Evolutionary conservation across 495 filamentous ascomycete genomes (phyloP).

Genomic region (Xylaria longipes): DNA sequence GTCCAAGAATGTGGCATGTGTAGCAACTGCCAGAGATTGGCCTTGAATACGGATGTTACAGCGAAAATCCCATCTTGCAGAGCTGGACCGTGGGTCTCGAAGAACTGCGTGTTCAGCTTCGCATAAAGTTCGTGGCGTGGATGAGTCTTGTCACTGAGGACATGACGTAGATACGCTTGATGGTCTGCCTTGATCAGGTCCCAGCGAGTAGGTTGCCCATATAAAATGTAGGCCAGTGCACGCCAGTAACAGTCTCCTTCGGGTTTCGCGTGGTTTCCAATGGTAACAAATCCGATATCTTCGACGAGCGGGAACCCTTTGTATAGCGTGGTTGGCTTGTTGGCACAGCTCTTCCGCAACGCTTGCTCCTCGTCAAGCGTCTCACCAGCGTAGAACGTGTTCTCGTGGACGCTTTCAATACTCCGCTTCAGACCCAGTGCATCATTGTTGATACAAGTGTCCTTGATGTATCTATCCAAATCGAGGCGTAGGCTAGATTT

Average conservation of each 20-base stretch:
- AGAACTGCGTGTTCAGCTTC: slow-evolving; percentile 19
- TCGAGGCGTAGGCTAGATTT: slow-evolving; percentile 6
- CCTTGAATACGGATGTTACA: neutral
- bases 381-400: slow-evolving; percentile 4
- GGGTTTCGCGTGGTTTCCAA: slow-evolving; percentile 8
- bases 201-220: slow-evolving; percentile 33
- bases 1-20: slow-evolving; percentile 34
- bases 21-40: slow-evolving; percentile 36
- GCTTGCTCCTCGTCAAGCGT: slow-evolving; percentile 13
- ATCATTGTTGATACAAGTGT: neutral
- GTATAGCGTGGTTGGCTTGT: neutral
- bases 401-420: neutral
- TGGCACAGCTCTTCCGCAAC: neutral
- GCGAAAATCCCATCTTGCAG: neutral
- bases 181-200: slow-evolving; percentile 41
- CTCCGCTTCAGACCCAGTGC: neutral
- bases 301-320: slow-evolving; percentile 30
- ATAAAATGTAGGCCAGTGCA: slow-evolving; percentile 15
- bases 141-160: slow-evolving; percentile 30
- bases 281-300: slow-evolving; percentile 19
- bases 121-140: slow-evolving; percentile 33
- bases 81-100: neutral
- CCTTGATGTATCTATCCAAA: neutral
- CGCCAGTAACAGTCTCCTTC: slow-evolving; percentile 31
- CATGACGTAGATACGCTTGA: slow-evolving; percentile 27